These are phyloP conservation scores for Mycena citricolor DNA, from an alignment of 1,284 basidiomycete species.

Conservation along the genomic window DNA sequence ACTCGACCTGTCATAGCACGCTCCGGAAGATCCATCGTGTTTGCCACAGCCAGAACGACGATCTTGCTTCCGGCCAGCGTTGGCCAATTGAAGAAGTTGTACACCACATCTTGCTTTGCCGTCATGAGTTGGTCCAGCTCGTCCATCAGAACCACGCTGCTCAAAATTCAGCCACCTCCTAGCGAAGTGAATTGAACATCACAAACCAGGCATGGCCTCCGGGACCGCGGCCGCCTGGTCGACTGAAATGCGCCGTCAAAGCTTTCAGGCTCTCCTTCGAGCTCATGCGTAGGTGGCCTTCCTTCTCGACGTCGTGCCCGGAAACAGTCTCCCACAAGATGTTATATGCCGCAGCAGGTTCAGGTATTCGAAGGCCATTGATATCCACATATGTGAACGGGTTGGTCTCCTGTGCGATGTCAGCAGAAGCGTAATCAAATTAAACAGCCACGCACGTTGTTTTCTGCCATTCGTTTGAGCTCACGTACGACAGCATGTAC, in stretches of 20 bases:
- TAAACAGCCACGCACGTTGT: conserved; percentile 51
- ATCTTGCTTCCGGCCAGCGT: conserved; percentile 84
- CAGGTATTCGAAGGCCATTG: conserved; percentile 91
- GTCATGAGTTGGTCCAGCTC: conserved; percentile 97
- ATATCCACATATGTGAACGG: conserved; percentile 98
- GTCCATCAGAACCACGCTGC: conserved; percentile 94
- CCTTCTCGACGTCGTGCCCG: conserved; percentile 61
- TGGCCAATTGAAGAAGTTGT: conserved; percentile 99
- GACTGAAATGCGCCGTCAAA: conserved; percentile 61
- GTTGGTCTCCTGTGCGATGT: conserved; percentile 69
- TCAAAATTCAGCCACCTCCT: conserved; percentile 2
- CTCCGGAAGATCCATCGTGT: conserved; percentile 98
- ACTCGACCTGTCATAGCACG: conserved; percentile 91
- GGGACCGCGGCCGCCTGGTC: conserved; percentile 55
- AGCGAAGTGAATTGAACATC: neutral
- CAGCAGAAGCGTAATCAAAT: neutral
- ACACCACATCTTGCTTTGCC: conserved; percentile 95
- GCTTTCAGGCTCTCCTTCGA: conserved; percentile 72
- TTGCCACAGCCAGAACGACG: conserved; percentile 95
- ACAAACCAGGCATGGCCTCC: conserved; percentile 69
- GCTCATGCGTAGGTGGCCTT: conserved; percentile 65
- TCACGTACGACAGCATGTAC: conserved; percentile 91
- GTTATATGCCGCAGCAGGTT: conserved; percentile 85
- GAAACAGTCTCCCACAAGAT: conserved; percentile 89
- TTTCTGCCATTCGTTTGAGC: conserved; percentile 82